Base-by-base conservation (phyloP, 306 rosid genomes). In the Boehmeria nivea region DNA sequence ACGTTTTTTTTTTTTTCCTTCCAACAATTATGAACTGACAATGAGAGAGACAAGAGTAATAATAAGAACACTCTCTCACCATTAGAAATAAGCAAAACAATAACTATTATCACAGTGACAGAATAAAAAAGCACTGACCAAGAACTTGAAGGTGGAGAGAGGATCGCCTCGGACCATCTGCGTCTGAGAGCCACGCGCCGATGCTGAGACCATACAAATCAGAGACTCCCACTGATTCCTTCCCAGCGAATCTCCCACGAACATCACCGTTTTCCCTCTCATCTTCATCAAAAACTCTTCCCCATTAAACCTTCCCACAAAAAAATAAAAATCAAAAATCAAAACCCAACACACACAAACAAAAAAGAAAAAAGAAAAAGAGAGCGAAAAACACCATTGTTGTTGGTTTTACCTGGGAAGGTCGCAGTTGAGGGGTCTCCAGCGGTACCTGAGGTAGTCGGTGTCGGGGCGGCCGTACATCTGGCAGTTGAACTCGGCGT, bases 381-480 rank as follows among this genome's bases (percentile, higher is more conserved):
- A 16, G 7, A 5, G 7, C 5, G 38, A 33, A 33, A 33, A 5
- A 4, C 38, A 33, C 5, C 5, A 33, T 33, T 40, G 45, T n/a
- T 1, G 15, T 40, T 11, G 4, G 1, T 37, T 14, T 61, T 62
- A 91, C 99, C 99, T 87, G 69, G 96, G 99, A 63, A 87, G 96
- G 65, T 91, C 96, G 50, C 99, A 91, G 57, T 87, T 76, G 46
- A 87, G 82, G 38, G 99, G 99, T 43, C 77, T 78, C 99, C 99
- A 91, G 23, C 89, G 70, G 40, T 87, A 87, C 38, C 76, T 82
- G 57, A 87, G 95, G 74, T 91, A 91, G 54, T 69, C 78, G 0
- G 89, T 74, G 64, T 91, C 99, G 13, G 99, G 99, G 9, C 99
- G 93, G 11, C 99, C 99, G 58, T 70, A 82, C 81, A 71, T 61